phyloP scores from a whole-genome alignment of 116 monocot species.

The Iris pallida region DNA sequence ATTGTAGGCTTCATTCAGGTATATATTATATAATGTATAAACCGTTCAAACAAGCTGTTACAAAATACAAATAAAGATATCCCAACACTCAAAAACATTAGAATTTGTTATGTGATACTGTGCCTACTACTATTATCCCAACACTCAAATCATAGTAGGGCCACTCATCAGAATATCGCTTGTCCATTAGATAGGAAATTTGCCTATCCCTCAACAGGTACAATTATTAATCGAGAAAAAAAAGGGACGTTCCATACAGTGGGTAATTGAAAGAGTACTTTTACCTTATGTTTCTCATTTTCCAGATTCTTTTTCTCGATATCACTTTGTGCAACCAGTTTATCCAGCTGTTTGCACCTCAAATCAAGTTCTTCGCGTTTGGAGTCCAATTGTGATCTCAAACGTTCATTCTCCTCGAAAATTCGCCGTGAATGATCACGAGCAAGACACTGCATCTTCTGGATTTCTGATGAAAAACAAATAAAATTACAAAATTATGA shows the following conservation, averaged over 20 bases:
- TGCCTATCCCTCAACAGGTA: too few species aligned
- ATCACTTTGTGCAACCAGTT: constrained; percentile 58
- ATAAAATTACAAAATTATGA: background rate
- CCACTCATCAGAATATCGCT: background rate
- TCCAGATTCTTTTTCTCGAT: constrained; percentile 53
- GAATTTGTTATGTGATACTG: too few species aligned
- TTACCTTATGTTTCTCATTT: constrained; percentile 76
- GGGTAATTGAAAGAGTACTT: background rate
- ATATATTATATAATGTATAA: too few species aligned
- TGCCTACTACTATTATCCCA: background rate
- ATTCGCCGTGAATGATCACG: constrained; percentile 61
- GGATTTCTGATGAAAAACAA: constrained; percentile 58
- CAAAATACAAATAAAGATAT: too few species aligned
- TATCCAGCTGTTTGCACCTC: constrained; percentile 50
- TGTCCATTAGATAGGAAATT: background rate
- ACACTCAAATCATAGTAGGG: background rate
- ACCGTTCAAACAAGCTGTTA: too few species aligned
- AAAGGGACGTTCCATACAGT: background rate
- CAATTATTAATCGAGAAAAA: too few species aligned
- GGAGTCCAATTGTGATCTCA: constrained; percentile 50
- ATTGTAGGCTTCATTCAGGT: too few species aligned
- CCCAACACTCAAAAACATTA: too few species aligned
- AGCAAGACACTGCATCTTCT: constrained; percentile 59
- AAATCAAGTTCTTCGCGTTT: constrained; percentile 62
- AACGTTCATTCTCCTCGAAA: constrained; percentile 67